Evolutionary conservation across 2,329 filamentous ascomycete genomes (phyloP).

Genomic region (Zopfia rhizophila): DNA sequence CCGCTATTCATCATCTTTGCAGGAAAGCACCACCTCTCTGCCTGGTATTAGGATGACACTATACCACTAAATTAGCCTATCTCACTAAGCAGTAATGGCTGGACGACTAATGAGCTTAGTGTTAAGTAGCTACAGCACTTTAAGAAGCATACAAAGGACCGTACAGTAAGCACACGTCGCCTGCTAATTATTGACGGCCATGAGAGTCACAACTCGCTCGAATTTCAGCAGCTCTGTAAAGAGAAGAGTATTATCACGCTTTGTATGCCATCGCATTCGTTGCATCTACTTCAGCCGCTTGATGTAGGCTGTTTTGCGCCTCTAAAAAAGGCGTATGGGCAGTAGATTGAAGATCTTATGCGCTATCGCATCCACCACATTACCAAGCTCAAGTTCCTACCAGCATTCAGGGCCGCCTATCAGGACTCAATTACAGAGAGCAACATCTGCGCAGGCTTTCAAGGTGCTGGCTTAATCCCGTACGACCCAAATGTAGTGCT

Average conservation of each 20-base stretch:
- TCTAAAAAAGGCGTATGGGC: conserved; percentile 41
- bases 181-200: conserved; percentile 54
- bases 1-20: conserved; percentile 31
- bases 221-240: conserved; percentile 47
- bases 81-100: conserved; percentile 44
- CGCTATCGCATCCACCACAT: conserved; percentile 36
- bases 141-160: conserved; percentile 36
- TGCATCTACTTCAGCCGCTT: conserved; percentile 49
- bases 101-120: conserved; percentile 47
- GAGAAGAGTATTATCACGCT: no score
- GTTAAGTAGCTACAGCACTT: conserved; percentile 51
- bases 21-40: conserved; percentile 19
- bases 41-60: conserved; percentile 17
- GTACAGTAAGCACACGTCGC: conserved; percentile 36
- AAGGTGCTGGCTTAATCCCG: conserved; percentile 39
- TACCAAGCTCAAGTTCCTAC: conserved; percentile 11
- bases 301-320: conserved; percentile 48
- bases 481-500: conserved; percentile 36
- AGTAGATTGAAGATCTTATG: conserved; percentile 37
- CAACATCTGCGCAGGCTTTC: conserved; percentile 36
- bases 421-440: conserved; percentile 26
- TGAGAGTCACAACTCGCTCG: no score
- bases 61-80: conserved; percentile 38
- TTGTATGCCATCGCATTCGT: conserved; percentile 45
- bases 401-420: conserved; percentile 30